Conservation (phyloP, 257 asterid genomes). For the Cinchona pubescens region DNA sequence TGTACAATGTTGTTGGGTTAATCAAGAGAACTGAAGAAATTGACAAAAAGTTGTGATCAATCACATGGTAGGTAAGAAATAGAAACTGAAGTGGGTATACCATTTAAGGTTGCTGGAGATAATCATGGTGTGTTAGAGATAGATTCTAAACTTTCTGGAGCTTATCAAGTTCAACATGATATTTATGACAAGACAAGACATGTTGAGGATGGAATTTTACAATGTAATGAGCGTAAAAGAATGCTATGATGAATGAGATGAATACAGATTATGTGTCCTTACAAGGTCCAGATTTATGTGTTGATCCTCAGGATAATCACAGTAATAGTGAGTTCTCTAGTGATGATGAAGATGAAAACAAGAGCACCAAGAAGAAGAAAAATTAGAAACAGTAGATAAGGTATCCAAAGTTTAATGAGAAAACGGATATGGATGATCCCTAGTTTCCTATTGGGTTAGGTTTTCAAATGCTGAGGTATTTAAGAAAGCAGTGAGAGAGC, state of each 20-base stretch:
- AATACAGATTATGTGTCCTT: too few species aligned
- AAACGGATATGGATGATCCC: neutral
- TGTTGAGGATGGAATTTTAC: neutral
- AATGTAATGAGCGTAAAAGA: neutral
- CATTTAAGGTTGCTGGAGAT: too few species aligned
- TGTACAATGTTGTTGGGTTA: too few species aligned
- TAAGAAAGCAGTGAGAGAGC: neutral
- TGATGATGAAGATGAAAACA: neutral
- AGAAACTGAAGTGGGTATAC: too few species aligned
- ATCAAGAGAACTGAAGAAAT: too few species aligned
- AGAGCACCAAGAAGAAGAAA: neutral
- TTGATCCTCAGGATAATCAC: neutral
- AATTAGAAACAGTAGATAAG: neutral
- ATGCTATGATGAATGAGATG: neutral
- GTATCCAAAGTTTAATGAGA: neutral
- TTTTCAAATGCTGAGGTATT: neutral
- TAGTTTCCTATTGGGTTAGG: neutral
- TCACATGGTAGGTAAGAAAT: too few species aligned
- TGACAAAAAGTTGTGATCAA: too few species aligned
- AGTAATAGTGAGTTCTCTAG: neutral
- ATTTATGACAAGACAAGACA: too few species aligned
- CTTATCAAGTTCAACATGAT: too few species aligned
- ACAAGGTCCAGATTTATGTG: neutral
- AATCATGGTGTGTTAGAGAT: too few species aligned
- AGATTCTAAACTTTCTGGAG: too few species aligned